Base-by-base conservation (phyloP, 148 eudicot genomes). In the Rhododendron kiyosumense region DNA sequence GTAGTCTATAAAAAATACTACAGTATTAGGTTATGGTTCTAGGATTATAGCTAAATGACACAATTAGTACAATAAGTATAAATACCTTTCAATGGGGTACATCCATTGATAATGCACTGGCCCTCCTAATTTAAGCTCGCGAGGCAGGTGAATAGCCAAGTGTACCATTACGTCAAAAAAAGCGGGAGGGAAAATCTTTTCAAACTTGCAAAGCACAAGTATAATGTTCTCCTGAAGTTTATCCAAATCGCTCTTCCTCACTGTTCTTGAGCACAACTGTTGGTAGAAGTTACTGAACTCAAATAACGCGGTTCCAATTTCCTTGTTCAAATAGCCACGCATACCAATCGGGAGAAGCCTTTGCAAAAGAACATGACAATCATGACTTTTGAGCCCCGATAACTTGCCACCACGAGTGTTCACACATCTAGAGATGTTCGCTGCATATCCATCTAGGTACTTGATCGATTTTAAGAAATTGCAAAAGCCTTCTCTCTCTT, bases 161-260 rank as follows among this genome's bases (percentile, higher is more conserved):
- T 85, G 83, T 26, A 78, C 87, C 87, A 85, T 85, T 12, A 79
- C 83, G n/a, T 85, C 32, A 63, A 79, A 85, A 38, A 85, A 78
- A n/a, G 71, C 71, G 8, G 71, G 71, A 24, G 71, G 71, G 22
- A 63, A 63, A 22, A n/a, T 63, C 71, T 63, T 63, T 63, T 63
- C 28, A 22, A 63, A 4, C 59, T 63, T 63, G 28, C 71, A 24
- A 63, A 63, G 36, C 28, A 71, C 7, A 0, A 71, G 76, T 10
- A 71, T 34, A n/a, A 71, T 71, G 14, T 10, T 10, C 28, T 71
- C 76, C 14, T 71, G 1, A n/a, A n/a, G 15, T 71, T 71, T 71
- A 52, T 28, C 36, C 34, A 71, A 71, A 28, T 71, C 34, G 8
- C n/a, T n/a, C n/a, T n/a, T n/a, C n/a, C n/a, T n/a, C n/a, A n/a